Evolutionary conservation across 192 early-diverging fungal genomes (phyloP).

Genomic region (Linnemannia exigua): DNA sequence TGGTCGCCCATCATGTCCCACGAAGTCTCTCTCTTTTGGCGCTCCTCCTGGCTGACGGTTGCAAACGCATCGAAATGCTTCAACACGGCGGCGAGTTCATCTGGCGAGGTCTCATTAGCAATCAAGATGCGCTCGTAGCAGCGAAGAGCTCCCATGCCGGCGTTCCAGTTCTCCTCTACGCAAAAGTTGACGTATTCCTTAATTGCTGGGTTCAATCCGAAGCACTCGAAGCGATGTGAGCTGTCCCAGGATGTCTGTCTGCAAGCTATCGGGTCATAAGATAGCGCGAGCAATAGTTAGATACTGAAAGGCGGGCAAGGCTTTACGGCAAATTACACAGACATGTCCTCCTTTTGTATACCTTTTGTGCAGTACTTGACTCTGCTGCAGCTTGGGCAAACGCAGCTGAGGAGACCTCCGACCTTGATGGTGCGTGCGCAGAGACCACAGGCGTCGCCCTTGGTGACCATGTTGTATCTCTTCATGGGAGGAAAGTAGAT

Average conservation of each 20-base stretch:
- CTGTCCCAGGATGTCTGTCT: slow-evolving; percentile 61
- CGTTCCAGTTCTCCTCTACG: slow-evolving; percentile 59
- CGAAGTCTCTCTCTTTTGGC: slow-evolving; percentile 68
- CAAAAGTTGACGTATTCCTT: slow-evolving; percentile 61
- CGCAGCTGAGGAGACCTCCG: slow-evolving; percentile 34
- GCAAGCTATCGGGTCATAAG: slow-evolving; percentile 33
- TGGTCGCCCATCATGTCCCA: slow-evolving; percentile 68
- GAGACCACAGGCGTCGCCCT: slow-evolving; percentile 66
- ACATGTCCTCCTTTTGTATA: neutral
- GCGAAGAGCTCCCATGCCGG: slow-evolving; percentile 63
- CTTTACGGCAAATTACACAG: no score
- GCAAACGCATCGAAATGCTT: slow-evolving; percentile 68
- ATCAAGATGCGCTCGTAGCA: slow-evolving; percentile 63
- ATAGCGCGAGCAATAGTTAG: neutral
- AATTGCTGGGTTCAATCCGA: slow-evolving; percentile 57
- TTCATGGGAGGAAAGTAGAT: slow-evolving; percentile 72
- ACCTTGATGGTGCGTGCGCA: slow-evolving; percentile 65
- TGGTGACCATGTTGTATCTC: slow-evolving; percentile 57
- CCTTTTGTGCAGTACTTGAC: slow-evolving; percentile 64
- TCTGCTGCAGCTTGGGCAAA: slow-evolving; percentile 58
- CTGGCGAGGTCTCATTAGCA: slow-evolving; percentile 59
- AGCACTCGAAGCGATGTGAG: slow-evolving; percentile 63
- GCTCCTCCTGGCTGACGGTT: slow-evolving; percentile 67
- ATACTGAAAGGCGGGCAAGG: neutral
- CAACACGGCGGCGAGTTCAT: slow-evolving; percentile 58